phyloP scores from a whole-genome alignment of 1,139 yeast species.

The Geotrichum fermentans region DNA sequence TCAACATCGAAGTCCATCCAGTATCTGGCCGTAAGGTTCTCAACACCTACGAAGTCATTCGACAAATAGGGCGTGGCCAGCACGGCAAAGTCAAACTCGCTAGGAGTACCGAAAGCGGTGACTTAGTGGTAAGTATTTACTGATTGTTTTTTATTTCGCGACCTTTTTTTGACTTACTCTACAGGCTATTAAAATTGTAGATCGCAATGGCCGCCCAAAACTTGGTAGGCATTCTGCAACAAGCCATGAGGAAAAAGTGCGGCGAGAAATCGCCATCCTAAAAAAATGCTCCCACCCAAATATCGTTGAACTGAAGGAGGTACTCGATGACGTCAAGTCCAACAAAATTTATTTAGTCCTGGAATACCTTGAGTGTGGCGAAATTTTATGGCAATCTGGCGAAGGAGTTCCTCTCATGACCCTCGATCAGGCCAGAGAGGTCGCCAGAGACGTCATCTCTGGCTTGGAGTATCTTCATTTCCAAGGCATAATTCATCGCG shows the following conservation, averaged over 20 bases:
- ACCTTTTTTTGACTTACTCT: not conserved
- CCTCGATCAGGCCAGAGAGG: conserved; percentile 60
- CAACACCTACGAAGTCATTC: conserved; percentile 83
- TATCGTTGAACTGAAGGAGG: conserved; percentile 81
- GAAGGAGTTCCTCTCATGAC: conserved; percentile 57
- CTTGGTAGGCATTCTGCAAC: conserved; percentile 46
- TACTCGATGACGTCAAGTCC: conserved; percentile 78
- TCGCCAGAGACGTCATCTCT: conserved; percentile 76
- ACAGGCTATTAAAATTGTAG: conserved; percentile 82
- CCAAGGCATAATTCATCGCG: conserved; percentile 94
- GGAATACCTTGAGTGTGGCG: conserved; percentile 91
- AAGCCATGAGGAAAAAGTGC: conserved; percentile 66
- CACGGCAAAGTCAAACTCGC: conserved; percentile 97
- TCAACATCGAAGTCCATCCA: conserved; percentile 84
- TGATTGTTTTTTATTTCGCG: not conserved
- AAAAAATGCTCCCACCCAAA: conserved; percentile 89
- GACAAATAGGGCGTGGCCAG: conserved; percentile 90
- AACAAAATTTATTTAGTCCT: conserved; percentile 85
- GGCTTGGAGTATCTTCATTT: conserved; percentile 91
- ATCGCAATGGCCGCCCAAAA: conserved; percentile 62
- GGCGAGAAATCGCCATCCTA: conserved; percentile 92
- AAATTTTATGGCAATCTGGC: conserved; percentile 67
- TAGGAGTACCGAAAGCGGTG: conserved; percentile 60
- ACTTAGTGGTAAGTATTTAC: conserved; percentile 48
- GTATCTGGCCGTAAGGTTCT: conserved; percentile 74